These are phyloP conservation scores for Discostella pseudostelligera DNA, from an alignment of 108 stramenopile species.

Conservation along the genomic window DNA sequence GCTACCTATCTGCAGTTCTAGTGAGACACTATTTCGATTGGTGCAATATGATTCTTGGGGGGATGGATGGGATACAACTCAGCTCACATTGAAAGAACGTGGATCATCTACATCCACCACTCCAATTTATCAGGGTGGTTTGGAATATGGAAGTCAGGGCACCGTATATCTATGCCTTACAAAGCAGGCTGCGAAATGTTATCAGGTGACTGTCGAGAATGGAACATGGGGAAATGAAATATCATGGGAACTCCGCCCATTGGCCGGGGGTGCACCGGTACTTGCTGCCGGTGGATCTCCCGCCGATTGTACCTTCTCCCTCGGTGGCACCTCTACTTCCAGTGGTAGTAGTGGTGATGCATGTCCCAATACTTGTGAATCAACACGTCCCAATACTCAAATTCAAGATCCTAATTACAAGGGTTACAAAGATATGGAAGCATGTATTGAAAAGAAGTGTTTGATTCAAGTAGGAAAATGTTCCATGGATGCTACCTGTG, in stretches of 20 bases:
- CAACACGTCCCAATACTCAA: conserved; percentile 60
- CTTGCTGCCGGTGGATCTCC: conserved; percentile 79
- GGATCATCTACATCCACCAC: conserved; percentile 9
- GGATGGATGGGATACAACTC: conserved; percentile 86
- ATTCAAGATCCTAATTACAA: conserved; percentile 75
- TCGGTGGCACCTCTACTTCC: conserved; percentile 20
- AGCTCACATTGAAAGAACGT: conserved; percentile 42
- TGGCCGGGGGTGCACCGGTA: conserved; percentile 52
- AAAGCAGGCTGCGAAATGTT: conserved; percentile 60
- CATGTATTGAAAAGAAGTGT: conserved; percentile 77
- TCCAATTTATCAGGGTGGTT: conserved; percentile 57
- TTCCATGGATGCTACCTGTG: conserved; percentile 56
- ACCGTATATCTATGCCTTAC: conserved; percentile 73
- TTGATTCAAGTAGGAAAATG: conserved; percentile 75
- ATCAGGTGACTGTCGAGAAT: conserved; percentile 62
- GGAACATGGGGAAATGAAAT: conserved; percentile 91
- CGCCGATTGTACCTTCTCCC: conserved; percentile 40
- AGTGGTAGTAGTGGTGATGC: conserved; percentile 25
- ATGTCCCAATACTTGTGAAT: conserved; percentile 59
- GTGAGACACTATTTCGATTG: conserved; percentile 56
- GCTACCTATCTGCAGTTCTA: conserved; percentile 31
- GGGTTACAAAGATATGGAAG: conserved; percentile 69
- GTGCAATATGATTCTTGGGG: conserved; percentile 83
- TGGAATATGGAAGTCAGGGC: conserved; percentile 72
- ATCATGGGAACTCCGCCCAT: conserved; percentile 78